phyloP scores from a whole-genome alignment of 2,329 filamentous ascomycete genomes.

The Penicillium thymicola region DNA sequence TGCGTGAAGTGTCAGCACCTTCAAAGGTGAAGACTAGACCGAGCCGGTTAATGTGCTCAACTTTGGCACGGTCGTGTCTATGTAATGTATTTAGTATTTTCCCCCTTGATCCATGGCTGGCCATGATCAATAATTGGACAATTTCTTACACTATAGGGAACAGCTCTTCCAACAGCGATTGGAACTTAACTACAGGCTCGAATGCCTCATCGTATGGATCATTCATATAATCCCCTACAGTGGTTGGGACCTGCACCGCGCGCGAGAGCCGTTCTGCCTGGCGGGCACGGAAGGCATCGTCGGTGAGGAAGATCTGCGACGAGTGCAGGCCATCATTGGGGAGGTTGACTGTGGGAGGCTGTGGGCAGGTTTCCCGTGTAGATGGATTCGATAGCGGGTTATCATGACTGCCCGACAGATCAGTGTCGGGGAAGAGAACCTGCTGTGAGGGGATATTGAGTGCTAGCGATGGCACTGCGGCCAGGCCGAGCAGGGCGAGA shows the following conservation, averaged over 20 bases:
- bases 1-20: slow-evolving; percentile 53
- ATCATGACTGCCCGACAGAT: neutral
- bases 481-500: slow-evolving; percentile 16
- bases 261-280: slow-evolving; percentile 53
- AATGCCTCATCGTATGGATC: slow-evolving; percentile 58
- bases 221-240: slow-evolving; percentile 30
- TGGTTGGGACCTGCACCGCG: slow-evolving; percentile 56
- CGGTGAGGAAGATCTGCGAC: slow-evolving; percentile 28
- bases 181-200: slow-evolving; percentile 56
- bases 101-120: neutral
- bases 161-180: slow-evolving; percentile 47
- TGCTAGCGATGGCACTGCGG: slow-evolving; percentile 19
- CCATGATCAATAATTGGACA: neutral
- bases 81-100: slow-evolving; percentile 15
- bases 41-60: slow-evolving; percentile 60
- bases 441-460: slow-evolving; percentile 28
- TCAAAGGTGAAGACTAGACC: slow-evolving; percentile 60
- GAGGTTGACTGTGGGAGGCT: slow-evolving; percentile 26
- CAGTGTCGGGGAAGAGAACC: slow-evolving; percentile 17
- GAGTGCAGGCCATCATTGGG: slow-evolving; percentile 30
- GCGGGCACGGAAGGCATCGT: slow-evolving; percentile 29
- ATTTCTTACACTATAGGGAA: slow-evolving; percentile 50
- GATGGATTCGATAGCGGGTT: slow-evolving; percentile 5
- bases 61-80: slow-evolving; percentile 39
- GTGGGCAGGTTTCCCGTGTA: slow-evolving; percentile 26